These are phyloP conservation scores for Kuraishia capsulata DNA, from an alignment of 805 yeast species.

Conservation along the genomic window DNA sequence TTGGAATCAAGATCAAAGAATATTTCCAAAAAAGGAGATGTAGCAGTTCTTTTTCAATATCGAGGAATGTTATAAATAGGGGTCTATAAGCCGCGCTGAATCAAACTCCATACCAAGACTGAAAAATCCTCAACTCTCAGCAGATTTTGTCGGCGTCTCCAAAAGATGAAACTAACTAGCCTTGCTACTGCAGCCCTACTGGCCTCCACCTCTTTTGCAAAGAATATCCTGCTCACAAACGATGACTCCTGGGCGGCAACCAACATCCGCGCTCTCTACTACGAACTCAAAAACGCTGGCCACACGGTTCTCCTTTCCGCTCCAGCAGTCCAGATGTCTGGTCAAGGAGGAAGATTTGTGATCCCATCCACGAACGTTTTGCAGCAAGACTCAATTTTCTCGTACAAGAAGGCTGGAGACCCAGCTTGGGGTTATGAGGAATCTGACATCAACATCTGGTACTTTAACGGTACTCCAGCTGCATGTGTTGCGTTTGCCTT, in stretches of 20 bases:
- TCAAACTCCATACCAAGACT: too few species aligned
- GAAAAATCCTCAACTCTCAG: too few species aligned
- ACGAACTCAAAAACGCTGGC: slow-evolving; percentile 36
- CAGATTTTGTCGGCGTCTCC: too few species aligned
- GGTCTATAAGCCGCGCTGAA: too few species aligned
- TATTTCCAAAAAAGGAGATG: too few species aligned
- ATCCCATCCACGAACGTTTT: slow-evolving; percentile 29
- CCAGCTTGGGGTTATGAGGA: slow-evolving; percentile 49
- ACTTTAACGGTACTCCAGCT: slow-evolving; percentile 49
- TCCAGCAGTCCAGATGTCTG: slow-evolving; percentile 41
- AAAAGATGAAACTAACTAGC: not conserved
- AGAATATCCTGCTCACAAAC: slow-evolving; percentile 40
- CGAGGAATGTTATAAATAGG: too few species aligned
- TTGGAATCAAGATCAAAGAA: too few species aligned
- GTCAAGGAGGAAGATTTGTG: slow-evolving; percentile 46
- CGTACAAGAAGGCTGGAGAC: slow-evolving; percentile 35
- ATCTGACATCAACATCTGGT: slow-evolving; percentile 35
- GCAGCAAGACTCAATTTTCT: slow-evolving; percentile 36
- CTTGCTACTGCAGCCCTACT: not conserved
- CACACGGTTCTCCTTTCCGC: slow-evolving; percentile 41
- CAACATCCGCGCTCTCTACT: slow-evolving; percentile 46
- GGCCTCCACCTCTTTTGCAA: slow-evolving; percentile 12
- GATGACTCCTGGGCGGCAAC: slow-evolving; percentile 53
- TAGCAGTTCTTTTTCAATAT: too few species aligned
- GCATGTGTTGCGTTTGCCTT: slow-evolving; percentile 40